These are phyloP conservation scores for Teunomyces atbi DNA, from an alignment of 805 yeast genomes.

Conservation along the genomic window DNA sequence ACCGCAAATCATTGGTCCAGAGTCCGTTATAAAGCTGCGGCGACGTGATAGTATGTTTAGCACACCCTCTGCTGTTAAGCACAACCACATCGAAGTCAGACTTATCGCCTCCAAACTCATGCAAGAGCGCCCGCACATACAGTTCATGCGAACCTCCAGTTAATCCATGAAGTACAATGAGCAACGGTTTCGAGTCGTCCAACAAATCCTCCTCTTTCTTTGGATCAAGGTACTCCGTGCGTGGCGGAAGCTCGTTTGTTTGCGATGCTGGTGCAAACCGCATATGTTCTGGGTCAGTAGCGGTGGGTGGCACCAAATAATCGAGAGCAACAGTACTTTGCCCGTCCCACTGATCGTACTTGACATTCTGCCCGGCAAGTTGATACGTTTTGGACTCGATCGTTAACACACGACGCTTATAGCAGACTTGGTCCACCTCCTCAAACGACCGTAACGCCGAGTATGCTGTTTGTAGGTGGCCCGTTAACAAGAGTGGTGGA, in stretches of 20 bases:
- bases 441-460: constrained; percentile 45
- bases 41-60: constrained; percentile 67
- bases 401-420: constrained; percentile 42
- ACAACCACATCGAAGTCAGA: constrained; percentile 55
- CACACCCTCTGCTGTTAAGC: constrained; percentile 73
- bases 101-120: constrained; percentile 35
- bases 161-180: constrained; percentile 66
- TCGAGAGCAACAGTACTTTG: constrained; percentile 50
- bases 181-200: constrained; percentile 51
- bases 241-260: constrained; percentile 59
- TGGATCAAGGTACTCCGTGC: constrained; percentile 60
- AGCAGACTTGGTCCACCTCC: constrained; percentile 40
- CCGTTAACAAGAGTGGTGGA: constrained; percentile 47
- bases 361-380: constrained; percentile 26
- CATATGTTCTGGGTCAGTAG: constrained; percentile 21
- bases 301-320: constrained; percentile 38
- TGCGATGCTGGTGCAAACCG: constrained; percentile 44
- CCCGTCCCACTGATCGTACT: constrained; percentile 42
- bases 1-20: constrained; percentile 68
- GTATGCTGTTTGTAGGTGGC: constrained; percentile 51
- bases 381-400: constrained; percentile 22
- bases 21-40: constrained; percentile 66
- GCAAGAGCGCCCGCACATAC: constrained; percentile 57
- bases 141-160: constrained; percentile 83
- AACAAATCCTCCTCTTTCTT: constrained; percentile 37